Evolutionary conservation across 345 rosid genomes (phyloP), one percentile per base, ranked within the genome.

Genomic region (Clausena lansium): DNA sequence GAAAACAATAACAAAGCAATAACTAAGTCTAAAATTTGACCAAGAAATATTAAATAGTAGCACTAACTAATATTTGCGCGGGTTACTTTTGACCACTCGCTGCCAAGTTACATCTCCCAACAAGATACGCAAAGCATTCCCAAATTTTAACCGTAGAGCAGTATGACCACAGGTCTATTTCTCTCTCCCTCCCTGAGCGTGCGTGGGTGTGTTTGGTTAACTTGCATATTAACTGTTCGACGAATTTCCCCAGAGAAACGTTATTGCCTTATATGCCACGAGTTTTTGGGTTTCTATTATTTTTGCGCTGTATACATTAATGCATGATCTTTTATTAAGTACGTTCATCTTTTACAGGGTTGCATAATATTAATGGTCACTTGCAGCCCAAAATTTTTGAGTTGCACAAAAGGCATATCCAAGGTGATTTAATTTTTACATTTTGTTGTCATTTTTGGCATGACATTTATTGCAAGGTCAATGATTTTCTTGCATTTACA

Each of bases 181-280:
- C 25, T 70, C 2, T 57, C 30, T 4, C 2, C 10, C 19, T 59
- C 9, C 0, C 0, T 0, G 2, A 4, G 30, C 6, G 41, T 28
- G 38, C 8, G 30, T 28, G 32, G 30, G 33, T 58, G 15, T 38
- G 33, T 59, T 38, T 36, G 24, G 22, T 10, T 30, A 22, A 22
- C 20, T 17, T 65, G 85, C 83, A 71, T 71, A 6, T 47, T 32
- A 72, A 17, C 4, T 78, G 86, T 81, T 83, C 71, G 86, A 73
- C 74, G 78, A 65, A 78, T 77, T 78, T 79, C 76, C 80, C 47
- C 78, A 70, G 13, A 79, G 81, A 78, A 62, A 45, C 60, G 45
- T 36, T 9, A 4, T 25, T 41, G 33, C 4, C 13, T 9, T 28
- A 38, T 2, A 33, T 36, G 63, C 30, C 17, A 25, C 30, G 11